phyloP scores from a whole-genome alignment of 2,329 filamentous ascomycete species.

The Claviceps maximensis region DNA sequence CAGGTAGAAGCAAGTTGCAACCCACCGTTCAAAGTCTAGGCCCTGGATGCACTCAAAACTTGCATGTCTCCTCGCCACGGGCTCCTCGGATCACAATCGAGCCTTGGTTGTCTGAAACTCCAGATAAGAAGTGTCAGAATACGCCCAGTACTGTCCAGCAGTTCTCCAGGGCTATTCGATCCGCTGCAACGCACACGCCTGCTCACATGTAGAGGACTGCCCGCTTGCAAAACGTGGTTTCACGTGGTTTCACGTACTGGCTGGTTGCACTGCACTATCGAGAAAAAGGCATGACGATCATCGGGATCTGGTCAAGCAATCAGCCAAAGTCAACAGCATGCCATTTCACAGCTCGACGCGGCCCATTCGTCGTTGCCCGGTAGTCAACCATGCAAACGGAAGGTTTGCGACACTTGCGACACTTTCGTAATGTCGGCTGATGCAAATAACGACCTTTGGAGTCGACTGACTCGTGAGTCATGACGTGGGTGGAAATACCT shows the following conservation, averaged over 20 bases:
- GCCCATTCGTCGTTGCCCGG: neutral
- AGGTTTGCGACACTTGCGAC: neutral
- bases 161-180: neutral
- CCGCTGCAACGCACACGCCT: neutral
- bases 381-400: neutral
- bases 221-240: neutral
- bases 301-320: neutral
- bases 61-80: no score
- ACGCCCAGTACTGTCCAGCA: neutral
- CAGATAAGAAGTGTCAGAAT: neutral
- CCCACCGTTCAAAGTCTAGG: neutral
- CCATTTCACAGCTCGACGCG: neutral
- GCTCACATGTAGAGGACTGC: neutral
- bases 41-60: no score
- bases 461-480: neutral
- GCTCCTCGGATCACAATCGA: neutral
- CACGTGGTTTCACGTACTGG: neutral
- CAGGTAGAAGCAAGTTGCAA: neutral
- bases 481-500: neutral
- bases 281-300: neutral
- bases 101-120: no score
- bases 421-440: neutral
- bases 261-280: neutral
- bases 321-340: neutral
- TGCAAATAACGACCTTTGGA: neutral